A percentile compares a stretch with the other conserved stretches of the same genome.
These are phyloP conservation scores for Cyanodermella asteris DNA, from an alignment of 2,329 filamentous ascomycete species.

Conservation along the genomic window DNA sequence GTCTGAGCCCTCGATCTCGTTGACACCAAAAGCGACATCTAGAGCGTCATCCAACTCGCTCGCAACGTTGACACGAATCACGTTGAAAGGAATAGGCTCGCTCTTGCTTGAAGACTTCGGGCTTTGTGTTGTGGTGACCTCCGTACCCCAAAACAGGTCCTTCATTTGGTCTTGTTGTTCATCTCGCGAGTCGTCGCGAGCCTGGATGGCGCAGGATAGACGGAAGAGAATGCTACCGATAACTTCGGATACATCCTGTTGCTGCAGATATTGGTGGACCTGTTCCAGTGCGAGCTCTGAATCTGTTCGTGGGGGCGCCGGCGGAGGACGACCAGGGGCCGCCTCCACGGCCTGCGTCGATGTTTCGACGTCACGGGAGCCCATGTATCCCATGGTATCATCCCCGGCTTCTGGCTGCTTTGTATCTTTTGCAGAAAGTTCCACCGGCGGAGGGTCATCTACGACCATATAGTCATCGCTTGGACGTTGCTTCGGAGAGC, in stretches of 20 bases:
- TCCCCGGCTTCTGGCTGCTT: no score
- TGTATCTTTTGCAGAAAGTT: no score
- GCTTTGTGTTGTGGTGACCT: slow-evolving; percentile 23
- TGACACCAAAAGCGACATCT: slow-evolving; percentile 64
- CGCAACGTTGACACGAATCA: slow-evolving; percentile 39
- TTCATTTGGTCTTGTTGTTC: slow-evolving; percentile 69
- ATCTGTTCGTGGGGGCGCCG: slow-evolving; percentile 33
- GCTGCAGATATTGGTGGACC: no score
- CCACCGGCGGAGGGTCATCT: no score
- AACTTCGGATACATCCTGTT: slow-evolving; percentile 92
- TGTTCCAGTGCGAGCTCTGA: no score
- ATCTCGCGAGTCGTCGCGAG: slow-evolving; percentile 44
- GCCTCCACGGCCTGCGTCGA: slow-evolving; percentile 19
- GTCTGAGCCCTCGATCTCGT: slow-evolving; percentile 42
- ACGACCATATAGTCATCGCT: no score
- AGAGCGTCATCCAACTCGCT: slow-evolving; percentile 61
- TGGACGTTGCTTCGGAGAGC: no score
- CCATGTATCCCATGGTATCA: no score
- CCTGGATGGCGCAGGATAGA: slow-evolving; percentile 67
- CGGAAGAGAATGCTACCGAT: slow-evolving; percentile 83
- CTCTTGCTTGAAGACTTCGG: slow-evolving; percentile 26
- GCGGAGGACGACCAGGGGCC: slow-evolving; percentile 29
- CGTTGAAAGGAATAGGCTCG: slow-evolving; percentile 38
- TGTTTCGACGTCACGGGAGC: slow-evolving; percentile 20
- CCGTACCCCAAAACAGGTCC: slow-evolving; percentile 32